Evolutionary conservation across 1,284 basidiomycete genomes (phyloP).

Genomic region (Leccinum griseonigrum): DNA sequence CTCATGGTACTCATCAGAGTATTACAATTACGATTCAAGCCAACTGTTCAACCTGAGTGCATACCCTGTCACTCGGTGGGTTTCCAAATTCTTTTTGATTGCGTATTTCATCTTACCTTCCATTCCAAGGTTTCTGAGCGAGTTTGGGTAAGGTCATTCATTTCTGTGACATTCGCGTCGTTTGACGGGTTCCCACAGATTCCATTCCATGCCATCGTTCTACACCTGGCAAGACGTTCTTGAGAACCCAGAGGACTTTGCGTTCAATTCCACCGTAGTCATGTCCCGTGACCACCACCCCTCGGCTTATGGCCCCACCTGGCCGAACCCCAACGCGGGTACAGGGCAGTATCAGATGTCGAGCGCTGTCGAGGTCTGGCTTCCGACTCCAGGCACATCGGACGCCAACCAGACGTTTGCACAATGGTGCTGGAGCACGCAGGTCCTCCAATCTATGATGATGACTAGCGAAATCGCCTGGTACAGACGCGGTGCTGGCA

Average conservation of each 20-base stretch:
- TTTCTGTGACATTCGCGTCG: not conserved
- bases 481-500: constrained; percentile 41
- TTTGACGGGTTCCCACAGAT: constrained; percentile 33
- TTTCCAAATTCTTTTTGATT: too few relatives aligned
- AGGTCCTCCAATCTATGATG: constrained; percentile 54
- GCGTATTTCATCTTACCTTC: not conserved
- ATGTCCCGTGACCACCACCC: not conserved
- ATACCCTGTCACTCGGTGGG: too few relatives aligned
- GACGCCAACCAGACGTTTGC: constrained; percentile 42
- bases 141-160: not conserved
- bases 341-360: constrained; percentile 58
- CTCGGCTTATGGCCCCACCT: constrained; percentile 39
- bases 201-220: constrained; percentile 49
- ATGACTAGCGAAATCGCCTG: not conserved
- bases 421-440: constrained; percentile 61
- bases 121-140: not conserved
- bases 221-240: constrained; percentile 51
- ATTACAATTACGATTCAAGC: too few relatives aligned
- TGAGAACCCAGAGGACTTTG: constrained; percentile 48
- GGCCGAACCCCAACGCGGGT: constrained; percentile 56
- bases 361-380: constrained; percentile 49
- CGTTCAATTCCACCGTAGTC: not conserved
- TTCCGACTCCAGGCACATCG: constrained; percentile 48
- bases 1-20: too few relatives aligned
- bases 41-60: too few relatives aligned